Conservation (phyloP, 225 moss, liverwort and hornwort species). For the Takakia lepidozioides region DNA sequence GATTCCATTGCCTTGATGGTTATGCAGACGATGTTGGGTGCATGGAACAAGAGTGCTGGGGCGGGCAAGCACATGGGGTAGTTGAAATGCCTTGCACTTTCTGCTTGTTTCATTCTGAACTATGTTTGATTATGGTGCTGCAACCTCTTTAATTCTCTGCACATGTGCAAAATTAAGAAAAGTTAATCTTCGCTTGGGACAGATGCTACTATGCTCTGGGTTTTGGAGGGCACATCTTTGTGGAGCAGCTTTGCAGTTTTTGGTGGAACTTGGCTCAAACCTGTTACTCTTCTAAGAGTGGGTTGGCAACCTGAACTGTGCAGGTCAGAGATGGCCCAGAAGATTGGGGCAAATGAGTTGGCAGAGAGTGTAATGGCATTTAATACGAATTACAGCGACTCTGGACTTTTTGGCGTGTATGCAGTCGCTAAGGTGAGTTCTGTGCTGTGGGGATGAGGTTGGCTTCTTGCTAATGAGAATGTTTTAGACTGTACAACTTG, state of each 20-base stretch:
- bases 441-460: too few relatives aligned
- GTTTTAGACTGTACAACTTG: too few relatives aligned
- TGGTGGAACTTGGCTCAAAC: too few relatives aligned
- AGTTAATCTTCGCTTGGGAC: too few relatives aligned
- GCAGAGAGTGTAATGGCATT: constrained; percentile 91
- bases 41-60: constrained; percentile 78
- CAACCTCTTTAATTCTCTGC: too few relatives aligned
- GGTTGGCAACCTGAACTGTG: neutral
- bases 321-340: constrained; percentile 93
- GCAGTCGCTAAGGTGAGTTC: constrained; percentile 65
- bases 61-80: constrained; percentile 94
- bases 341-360: constrained; percentile 75
- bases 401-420: constrained; percentile 85
- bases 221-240: too few relatives aligned
- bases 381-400: constrained; percentile 85
- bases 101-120: neutral
- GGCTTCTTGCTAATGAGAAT: neutral
- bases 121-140: too few relatives aligned
- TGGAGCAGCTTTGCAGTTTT: too few relatives aligned
- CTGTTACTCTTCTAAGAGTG: too few relatives aligned
- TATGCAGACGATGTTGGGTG: constrained; percentile 93
- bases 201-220: too few relatives aligned
- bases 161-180: too few relatives aligned
- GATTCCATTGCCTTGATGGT: constrained; percentile 86
- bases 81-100: neutral